Conservation (phyloP, 1,284 basidiomycete genomes). For the Butyriboletus appendiculatus region DNA sequence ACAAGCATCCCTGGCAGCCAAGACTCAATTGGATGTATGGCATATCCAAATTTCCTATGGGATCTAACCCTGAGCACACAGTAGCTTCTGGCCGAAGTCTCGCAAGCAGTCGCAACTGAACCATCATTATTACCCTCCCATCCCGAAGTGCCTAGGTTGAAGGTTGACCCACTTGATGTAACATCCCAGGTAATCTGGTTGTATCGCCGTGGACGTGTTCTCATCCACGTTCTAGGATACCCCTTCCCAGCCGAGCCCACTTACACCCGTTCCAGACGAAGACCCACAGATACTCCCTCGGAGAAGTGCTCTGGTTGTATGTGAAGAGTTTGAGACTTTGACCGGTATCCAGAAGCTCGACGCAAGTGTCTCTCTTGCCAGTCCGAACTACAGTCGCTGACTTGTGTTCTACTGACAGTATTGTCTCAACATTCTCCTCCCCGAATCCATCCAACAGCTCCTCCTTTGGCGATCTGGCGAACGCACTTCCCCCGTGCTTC, state of each 20-base stretch:
- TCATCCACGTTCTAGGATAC: constrained; percentile 17
- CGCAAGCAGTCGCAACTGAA: constrained; percentile 34
- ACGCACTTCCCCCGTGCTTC: constrained; percentile 48
- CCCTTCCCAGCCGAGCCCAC: constrained; percentile 24
- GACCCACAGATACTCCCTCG: background rate
- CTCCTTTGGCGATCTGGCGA: constrained; percentile 65
- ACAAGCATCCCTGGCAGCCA: constrained; percentile 16
- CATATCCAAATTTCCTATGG: constrained; percentile 10
- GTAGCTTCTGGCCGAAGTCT: constrained; percentile 33
- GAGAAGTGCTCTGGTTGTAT: constrained; percentile 37
- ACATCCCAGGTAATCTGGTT: constrained; percentile 11
- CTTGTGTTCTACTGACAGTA: constrained; percentile 45
- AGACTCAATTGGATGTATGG: constrained; percentile 31
- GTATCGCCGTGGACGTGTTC: background rate
- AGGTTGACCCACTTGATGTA: constrained; percentile 6
- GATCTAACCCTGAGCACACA: constrained; percentile 21
- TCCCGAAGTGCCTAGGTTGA: constrained; percentile 23
- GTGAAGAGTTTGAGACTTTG: constrained; percentile 54
- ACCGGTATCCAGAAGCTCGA: constrained; percentile 55
- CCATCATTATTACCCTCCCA: constrained; percentile 29
- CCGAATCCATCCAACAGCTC: constrained; percentile 67
- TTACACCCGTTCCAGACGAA: constrained; percentile 21
- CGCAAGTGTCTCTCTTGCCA: constrained; percentile 38
- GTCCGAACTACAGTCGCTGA: background rate
- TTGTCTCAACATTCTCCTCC: constrained; percentile 66